Percentiles rank a stretch among this genome's conserved stretches.
These are phyloP conservation scores for Rasamsonia emersonii DNA, from an alignment of 2,329 filamentous ascomycete species.

Conservation along the genomic window DNA sequence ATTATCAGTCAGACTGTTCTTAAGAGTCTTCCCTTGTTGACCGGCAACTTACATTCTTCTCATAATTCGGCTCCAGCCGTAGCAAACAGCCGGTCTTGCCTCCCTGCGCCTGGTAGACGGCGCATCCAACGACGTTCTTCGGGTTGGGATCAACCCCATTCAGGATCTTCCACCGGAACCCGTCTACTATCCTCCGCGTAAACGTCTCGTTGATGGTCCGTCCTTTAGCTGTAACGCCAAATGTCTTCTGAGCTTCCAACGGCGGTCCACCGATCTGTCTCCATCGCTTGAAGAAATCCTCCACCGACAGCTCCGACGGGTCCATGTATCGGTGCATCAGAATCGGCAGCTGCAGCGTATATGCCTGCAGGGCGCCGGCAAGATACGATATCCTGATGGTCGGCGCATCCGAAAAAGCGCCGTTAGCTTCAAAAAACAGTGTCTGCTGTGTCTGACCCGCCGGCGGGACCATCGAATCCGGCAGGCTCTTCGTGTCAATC, in stretches of 20 bases:
- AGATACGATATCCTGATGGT: constrained; percentile 93
- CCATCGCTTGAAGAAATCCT: constrained; percentile 99
- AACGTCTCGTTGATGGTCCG: constrained; percentile 62
- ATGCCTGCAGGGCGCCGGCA: constrained; percentile 81
- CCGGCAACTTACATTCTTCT: constrained; percentile 63
- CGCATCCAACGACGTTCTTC: constrained; percentile 87
- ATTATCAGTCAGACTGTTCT: constrained; percentile 9
- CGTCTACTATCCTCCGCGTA: constrained; percentile 64
- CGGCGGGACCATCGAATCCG: constrained; percentile 69
- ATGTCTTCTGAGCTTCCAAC: constrained; percentile 80
- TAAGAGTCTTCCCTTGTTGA: constrained; percentile 1
- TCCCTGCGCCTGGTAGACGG: constrained; percentile 65
- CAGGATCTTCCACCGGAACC: constrained; percentile 83
- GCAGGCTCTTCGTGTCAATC: constrained; percentile 79
- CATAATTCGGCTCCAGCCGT: constrained; percentile 88
- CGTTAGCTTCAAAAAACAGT: constrained; percentile 83
- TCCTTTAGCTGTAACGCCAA: constrained; percentile 55
- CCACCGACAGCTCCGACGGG: constrained; percentile 69
- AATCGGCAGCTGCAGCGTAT: constrained; percentile 85
- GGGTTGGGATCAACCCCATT: constrained; percentile 81
- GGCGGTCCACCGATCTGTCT: constrained; percentile 90
- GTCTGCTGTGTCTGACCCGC: constrained; percentile 82
- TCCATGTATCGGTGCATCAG: constrained; percentile 96
- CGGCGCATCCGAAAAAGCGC: constrained; percentile 71
- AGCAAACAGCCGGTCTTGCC: constrained; percentile 93